phyloP scores from a whole-genome alignment of 2,329 filamentous ascomycete genomes.

The Fonsecaea pedrosoi region DNA sequence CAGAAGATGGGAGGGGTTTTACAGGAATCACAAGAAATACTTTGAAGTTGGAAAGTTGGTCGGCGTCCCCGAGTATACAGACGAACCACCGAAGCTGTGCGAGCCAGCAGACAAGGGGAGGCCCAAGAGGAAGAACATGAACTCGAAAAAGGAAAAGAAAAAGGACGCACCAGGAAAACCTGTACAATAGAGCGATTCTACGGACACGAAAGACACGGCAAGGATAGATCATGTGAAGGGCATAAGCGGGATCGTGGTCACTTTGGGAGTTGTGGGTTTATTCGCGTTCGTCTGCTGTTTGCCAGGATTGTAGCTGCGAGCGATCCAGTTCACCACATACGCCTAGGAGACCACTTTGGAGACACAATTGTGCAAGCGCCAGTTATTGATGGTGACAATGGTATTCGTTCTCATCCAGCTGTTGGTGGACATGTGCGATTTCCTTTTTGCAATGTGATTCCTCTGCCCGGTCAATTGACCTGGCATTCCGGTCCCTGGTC shows the following conservation, averaged over 20 bases:
- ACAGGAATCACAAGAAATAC: conserved; percentile 80
- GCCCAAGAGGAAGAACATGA: conserved; percentile 57
- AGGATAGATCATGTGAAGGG: background rate
- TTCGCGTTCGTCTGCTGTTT: background rate
- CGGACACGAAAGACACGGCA: background rate
- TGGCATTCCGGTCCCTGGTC: background rate
- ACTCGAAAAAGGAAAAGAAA: conserved; percentile 18
- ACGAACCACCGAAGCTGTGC: conserved; percentile 71
- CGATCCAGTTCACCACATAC: background rate
- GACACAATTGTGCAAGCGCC: background rate
- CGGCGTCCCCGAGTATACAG: conserved; percentile 46
- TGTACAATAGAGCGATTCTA: conserved; percentile 30
- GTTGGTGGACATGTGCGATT: background rate
- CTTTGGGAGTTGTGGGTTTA: background rate
- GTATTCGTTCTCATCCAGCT: background rate
- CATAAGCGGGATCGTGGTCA: background rate
- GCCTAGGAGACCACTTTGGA: background rate
- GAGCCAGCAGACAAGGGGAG: conserved; percentile 70
- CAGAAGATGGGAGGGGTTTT: conserved; percentile 83
- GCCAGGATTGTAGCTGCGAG: background rate
- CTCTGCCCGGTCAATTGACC: background rate
- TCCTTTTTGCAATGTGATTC: conserved; percentile 5
- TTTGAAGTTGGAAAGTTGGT: conserved; percentile 77
- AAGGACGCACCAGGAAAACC: conserved; percentile 37
- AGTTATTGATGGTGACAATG: conserved; percentile 3